Percentiles rank a stretch among this genome's conserved stretches.
phyloP scores from a whole-genome alignment of 495 filamentous ascomycete genomes.

The Parathielavia appendiculata region DNA sequence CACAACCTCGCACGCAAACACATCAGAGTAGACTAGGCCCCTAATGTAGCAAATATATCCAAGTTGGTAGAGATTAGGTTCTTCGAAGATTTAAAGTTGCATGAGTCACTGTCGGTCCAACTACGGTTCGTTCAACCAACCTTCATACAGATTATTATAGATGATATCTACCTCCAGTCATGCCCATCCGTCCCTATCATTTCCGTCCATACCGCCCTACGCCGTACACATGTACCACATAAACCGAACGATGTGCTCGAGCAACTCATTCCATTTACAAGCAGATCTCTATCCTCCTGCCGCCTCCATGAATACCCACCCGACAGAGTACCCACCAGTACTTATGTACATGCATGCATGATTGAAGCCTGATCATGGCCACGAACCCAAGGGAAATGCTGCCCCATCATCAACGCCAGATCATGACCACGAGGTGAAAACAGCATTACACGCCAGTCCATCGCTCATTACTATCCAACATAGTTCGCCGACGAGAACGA shows the following conservation, averaged over 20 bases:
- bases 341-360: conserved; percentile 5
- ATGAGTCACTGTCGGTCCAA: too few relatives aligned
- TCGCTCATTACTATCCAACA: background rate
- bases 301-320: background rate
- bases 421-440: background rate
- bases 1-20: background rate
- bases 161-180: too few relatives aligned
- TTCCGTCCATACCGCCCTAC: too few relatives aligned
- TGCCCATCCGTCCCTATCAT: too few relatives aligned
- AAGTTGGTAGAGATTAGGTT: too few relatives aligned
- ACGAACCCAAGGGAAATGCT: background rate
- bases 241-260: too few relatives aligned
- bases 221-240: too few relatives aligned
- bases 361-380: background rate
- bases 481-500: background rate
- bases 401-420: conserved; percentile 7
- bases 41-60: too few relatives aligned
- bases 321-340: background rate
- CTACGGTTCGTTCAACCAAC: too few relatives aligned
- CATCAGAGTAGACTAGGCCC: too few relatives aligned
- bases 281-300: background rate
- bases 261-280: background rate
- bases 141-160: too few relatives aligned
- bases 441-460: background rate
- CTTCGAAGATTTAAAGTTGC: too few relatives aligned